Evolutionary conservation across 495 filamentous ascomycete species (phyloP).

Genomic region (Lophiostoma macrostomum): DNA sequence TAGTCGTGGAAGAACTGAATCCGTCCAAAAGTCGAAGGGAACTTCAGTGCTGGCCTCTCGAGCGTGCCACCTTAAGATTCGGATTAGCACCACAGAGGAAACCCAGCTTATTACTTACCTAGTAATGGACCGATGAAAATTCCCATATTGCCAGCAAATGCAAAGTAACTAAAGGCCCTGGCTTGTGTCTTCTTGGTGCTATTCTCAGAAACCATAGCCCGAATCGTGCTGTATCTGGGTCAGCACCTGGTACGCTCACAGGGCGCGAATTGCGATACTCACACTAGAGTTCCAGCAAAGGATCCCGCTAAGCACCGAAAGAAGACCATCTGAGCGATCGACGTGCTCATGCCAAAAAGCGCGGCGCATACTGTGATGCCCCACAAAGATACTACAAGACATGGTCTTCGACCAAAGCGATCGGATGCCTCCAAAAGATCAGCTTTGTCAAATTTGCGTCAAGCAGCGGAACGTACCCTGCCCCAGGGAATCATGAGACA

Average conservation of each 20-base stretch:
- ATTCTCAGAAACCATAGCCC: constrained; percentile 69
- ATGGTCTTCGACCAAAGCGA: constrained; percentile 63
- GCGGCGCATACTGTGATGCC: constrained; percentile 57
- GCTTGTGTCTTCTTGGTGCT: constrained; percentile 65
- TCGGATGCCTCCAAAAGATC: constrained; percentile 50
- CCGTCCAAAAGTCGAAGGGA: constrained; percentile 52
- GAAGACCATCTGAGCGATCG: constrained; percentile 64
- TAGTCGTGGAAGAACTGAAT: constrained; percentile 57
- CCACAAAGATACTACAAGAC: constrained; percentile 58
- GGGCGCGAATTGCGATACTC: not conserved
- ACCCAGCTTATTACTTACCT: constrained; percentile 33
- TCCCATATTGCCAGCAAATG: constrained; percentile 66
- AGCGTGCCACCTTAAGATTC: constrained; percentile 51
- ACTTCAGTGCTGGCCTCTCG: constrained; percentile 59
- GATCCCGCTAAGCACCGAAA: constrained; percentile 63
- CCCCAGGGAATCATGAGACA: constrained; percentile 62
- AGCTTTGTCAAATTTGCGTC: not conserved
- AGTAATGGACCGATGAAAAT: constrained; percentile 65
- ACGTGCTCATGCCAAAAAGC: constrained; percentile 60
- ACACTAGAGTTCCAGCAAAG: constrained; percentile 64
- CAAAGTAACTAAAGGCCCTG: constrained; percentile 67
- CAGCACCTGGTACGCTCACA: not conserved
- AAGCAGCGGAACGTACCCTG: constrained; percentile 21
- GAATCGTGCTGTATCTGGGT: constrained; percentile 50
- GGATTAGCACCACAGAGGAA: not conserved